Evolutionary conservation across 129 eudicot species (phyloP).

Genomic region (Artemisia argyi): DNA sequence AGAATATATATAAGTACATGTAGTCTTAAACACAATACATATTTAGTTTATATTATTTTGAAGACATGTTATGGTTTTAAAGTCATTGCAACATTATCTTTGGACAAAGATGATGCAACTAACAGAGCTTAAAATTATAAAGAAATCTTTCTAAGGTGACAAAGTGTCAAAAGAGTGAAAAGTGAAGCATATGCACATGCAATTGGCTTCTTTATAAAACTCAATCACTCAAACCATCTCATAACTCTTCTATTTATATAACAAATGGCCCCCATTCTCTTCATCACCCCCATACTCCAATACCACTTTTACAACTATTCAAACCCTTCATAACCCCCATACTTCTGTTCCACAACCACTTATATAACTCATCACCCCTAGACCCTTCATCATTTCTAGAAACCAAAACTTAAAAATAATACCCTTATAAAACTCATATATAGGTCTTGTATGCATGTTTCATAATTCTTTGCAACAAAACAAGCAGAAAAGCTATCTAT

Average conservation of each 20-base stretch:
- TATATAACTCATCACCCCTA: slow-evolving; percentile 12
- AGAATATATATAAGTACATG: background rate
- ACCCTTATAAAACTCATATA: background rate
- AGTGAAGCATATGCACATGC: slow-evolving; percentile 45
- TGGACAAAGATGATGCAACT: slow-evolving; percentile 20
- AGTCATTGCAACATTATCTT: background rate
- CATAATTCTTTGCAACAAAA: too few species aligned
- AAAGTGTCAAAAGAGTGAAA: slow-evolving; percentile 29
- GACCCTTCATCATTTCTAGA: slow-evolving; percentile 17
- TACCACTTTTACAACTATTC: slow-evolving; percentile 27
- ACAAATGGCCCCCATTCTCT: slow-evolving; percentile 40
- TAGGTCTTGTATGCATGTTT: too few species aligned
- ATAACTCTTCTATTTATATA: slow-evolving; percentile 35
- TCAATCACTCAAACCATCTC: slow-evolving; percentile 37
- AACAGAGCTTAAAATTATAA: slow-evolving; percentile 13
- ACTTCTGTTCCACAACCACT: slow-evolving; percentile 15
- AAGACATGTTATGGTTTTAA: background rate
- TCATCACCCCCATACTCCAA: slow-evolving; percentile 39
- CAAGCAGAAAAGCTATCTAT: too few species aligned
- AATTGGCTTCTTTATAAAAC: slow-evolving; percentile 33
- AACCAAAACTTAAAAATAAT: background rate
- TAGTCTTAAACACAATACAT: background rate
- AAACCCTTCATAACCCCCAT: slow-evolving; percentile 18
- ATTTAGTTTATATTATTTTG: background rate
- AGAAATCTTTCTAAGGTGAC: slow-evolving; percentile 11